A percentile compares a stretch with the other conserved stretches of the same genome.
These are phyloP conservation scores for Macrocybe gigantea DNA, from an alignment of 768 basidiomycete genomes.

Conservation along the genomic window DNA sequence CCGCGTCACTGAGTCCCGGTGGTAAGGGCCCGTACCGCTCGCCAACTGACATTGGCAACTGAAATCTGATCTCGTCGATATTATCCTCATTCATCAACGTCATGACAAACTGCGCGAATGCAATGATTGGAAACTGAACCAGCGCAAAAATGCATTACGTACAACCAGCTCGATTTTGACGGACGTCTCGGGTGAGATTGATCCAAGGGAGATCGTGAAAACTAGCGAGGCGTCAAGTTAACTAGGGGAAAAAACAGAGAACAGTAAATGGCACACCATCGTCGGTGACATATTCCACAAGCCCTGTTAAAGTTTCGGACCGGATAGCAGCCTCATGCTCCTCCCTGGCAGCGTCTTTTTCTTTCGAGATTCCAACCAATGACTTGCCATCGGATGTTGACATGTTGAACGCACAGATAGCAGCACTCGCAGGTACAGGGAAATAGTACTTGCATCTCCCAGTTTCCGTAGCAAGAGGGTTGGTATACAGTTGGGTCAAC, in stretches of 20 bases:
- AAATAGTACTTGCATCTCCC: constrained; percentile 49
- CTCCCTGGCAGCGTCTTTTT: constrained; percentile 35
- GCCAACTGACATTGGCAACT: constrained; percentile 45
- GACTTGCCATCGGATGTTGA: constrained; percentile 34
- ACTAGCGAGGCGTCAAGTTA: constrained; percentile 24
- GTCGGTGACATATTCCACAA: constrained; percentile 44
- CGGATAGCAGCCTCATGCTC: constrained; percentile 34
- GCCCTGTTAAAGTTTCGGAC: constrained; percentile 33
- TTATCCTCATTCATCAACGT: constrained; percentile 45
- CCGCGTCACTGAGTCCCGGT: constrained; percentile 24
- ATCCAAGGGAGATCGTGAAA: constrained; percentile 54
- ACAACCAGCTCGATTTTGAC: constrained; percentile 40
- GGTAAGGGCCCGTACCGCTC: constrained; percentile 47
- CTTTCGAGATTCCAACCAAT: constrained; percentile 41
- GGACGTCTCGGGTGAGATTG: constrained; percentile 35
- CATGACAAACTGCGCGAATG: constrained; percentile 39
- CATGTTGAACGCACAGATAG: constrained; percentile 51
- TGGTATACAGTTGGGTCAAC: constrained; percentile 34
- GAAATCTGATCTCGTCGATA: constrained; percentile 43
- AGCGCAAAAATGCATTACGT: constrained; percentile 9
- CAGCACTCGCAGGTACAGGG: constrained; percentile 50
- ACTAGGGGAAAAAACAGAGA: not conserved
- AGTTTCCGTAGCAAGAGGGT: constrained; percentile 29
- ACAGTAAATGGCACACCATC: constrained; percentile 33
- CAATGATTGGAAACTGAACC: not conserved